These are phyloP conservation scores for Kuraishia cidri DNA, from an alignment of 805 yeast genomes.

Conservation along the genomic window DNA sequence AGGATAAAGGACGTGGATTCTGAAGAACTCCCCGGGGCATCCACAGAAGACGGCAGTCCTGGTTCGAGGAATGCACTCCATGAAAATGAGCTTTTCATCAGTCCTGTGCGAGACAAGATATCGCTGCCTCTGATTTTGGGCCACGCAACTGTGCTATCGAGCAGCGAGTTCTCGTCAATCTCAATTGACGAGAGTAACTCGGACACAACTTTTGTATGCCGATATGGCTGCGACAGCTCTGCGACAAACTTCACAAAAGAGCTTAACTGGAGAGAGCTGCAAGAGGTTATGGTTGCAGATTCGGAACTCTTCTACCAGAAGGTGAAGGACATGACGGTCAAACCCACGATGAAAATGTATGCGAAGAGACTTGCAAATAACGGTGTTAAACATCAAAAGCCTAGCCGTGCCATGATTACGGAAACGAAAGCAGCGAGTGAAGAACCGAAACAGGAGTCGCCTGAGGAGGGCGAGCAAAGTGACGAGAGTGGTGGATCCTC, in stretches of 20 bases:
- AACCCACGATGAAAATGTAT: no score
- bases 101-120: conserved; percentile 39
- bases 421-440: not conserved
- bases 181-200: conserved; percentile 25
- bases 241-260: conserved; percentile 22
- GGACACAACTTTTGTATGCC: conserved; percentile 25
- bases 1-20: conserved; percentile 28
- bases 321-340: conserved; percentile 19
- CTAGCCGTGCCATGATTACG: no score
- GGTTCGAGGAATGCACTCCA: conserved; percentile 8
- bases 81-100: conserved; percentile 42
- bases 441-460: no score
- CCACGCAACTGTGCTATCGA: conserved; percentile 33
- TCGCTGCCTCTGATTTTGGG: conserved; percentile 30
- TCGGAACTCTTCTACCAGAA: conserved; percentile 20
- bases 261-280: conserved; percentile 29
- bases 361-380: no score
- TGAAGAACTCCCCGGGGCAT: conserved; percentile 12
- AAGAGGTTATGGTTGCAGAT: conserved; percentile 13
- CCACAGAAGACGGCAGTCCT: not conserved
- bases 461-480: not conserved
- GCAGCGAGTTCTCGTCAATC: conserved; percentile 21
- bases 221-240: conserved; percentile 29
- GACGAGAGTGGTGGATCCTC: not conserved
- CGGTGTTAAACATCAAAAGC: no score